Evolutionary conservation across 176 grass and related monocot genomes (phyloP), one percentile per base, ranked within the genome.

Genomic region (Rhynchospora tenuis): DNA sequence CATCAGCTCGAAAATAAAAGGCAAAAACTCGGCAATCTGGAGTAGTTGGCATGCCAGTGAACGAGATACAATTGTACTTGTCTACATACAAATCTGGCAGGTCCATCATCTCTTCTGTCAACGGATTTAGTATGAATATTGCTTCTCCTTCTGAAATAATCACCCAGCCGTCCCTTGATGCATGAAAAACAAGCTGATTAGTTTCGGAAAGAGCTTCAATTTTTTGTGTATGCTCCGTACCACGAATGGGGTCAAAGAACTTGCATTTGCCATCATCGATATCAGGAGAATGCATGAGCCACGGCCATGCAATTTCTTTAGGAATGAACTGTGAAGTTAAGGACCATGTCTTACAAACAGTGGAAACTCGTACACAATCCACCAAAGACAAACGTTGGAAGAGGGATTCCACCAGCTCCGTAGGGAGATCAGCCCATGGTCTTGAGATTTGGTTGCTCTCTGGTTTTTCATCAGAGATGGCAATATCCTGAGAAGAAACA

Each of bases 131-230:
- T 7, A 75, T 67, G 55, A 62, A 85, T 17, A 85, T 31, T 5
- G 64, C 27, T 45, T 38, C 60, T 16, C n/a, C 83, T 47, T 67
- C 45, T 17, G 48, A 46, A 45, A 77, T 54, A 16, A 85, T 8
- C 26, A 85, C 70, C 83, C 83, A 85, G 24, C 83, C 83, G 26
- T 85, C 38, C 26, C 42, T 85, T 20, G 83, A 65, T 4, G 70
- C 77, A 33, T 75, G 83, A 24, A 78, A 38, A 23, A 62, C 56
- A n/a, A 75, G 50, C 15, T 62, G 46, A 20, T 78, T 15, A 48
- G 69, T n/a, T 3, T 13, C 17, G 43, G 28, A 11, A 24, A 62
- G 33, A 9, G 57, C 42, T 24, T 9, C 38, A 7, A 74, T 46
- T 13, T 55, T 8, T 19, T 48, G 3, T 11, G 16, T 45, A 67